Base-by-base conservation (phyloP, 371 early-diverging fungal genomes). In the Actinomortierella wolfii region DNA sequence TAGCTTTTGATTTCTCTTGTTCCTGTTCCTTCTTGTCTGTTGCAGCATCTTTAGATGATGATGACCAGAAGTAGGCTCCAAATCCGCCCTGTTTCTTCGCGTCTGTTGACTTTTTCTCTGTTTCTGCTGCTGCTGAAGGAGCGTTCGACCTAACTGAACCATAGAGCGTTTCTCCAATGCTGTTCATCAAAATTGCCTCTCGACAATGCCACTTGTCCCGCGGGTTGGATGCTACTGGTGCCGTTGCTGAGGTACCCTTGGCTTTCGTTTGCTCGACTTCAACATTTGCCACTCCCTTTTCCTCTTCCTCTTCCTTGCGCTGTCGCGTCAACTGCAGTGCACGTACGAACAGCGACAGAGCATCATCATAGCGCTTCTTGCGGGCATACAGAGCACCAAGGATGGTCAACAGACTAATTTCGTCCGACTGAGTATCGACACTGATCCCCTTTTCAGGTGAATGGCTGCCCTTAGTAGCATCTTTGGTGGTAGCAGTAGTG, bases 91-190 rank as follows among this genome's bases (percentile, higher is more conserved):
- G 61, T 20, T 70, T 64, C 24, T 57, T 60, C 48, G 40, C n/a
- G 2, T 59, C 57, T 11, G 29, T 24, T 11, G 59, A 1, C 18
- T 17, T 28, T 3, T 54, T 17, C 34, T 34, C 34, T 17, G 50
- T 52, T 7, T 39, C n/a, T 23, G 45, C 4, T 14, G 11, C 15
- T 9, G 26, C 23, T 40, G 49, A 20, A 6, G 54, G 1, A 14
- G 20, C 9, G 2, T 49, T 9, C 3, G 56, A 20, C 42, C 61
- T 57, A 0, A 66, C 59, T 14, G 67, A 62, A 6, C 70, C 70
- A 39, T 54, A 59, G 25, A 71, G 56, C 0, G 73, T 62, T 46
- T 71, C 73, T 29, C 73, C 73, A 55, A 71, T 71, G 24, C 73
- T 71, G 57, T 58, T 40, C 21, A 53, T 71, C 63, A 71, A 23